Evolutionary conservation across 2,329 filamentous ascomycete genomes (phyloP).

Genomic region (Alternaria triticina): DNA sequence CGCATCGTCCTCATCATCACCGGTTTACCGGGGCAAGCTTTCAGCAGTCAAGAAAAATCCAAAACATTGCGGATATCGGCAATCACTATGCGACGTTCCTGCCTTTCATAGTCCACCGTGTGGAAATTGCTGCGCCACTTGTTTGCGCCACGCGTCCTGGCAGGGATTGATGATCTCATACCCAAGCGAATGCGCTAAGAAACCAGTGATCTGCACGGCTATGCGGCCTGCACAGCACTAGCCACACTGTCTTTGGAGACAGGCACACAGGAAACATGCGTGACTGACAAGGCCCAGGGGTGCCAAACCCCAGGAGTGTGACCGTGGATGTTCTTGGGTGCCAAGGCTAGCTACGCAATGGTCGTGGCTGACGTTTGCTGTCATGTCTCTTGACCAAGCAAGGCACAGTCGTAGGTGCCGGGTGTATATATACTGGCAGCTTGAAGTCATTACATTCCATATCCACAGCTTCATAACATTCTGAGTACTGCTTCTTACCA

Average conservation of each 20-base stretch:
- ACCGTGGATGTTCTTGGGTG: background rate
- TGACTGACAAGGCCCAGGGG: conserved; percentile 13
- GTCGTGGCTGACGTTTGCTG: conserved; percentile 22
- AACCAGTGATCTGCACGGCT: conserved; percentile 6
- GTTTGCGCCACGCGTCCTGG: conserved; percentile 4
- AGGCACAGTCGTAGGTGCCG: background rate
- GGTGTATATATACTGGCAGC: conserved; percentile 4
- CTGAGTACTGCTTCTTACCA: background rate
- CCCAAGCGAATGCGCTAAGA: conserved; percentile 5
- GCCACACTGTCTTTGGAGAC: conserved; percentile 4
- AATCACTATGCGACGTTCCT: background rate
- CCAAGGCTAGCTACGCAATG: conserved; percentile 12
- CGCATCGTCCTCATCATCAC: background rate
- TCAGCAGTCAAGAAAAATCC: background rate
- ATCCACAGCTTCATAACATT: background rate
- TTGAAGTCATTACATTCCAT: background rate
- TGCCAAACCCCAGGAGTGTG: conserved; percentile 2
- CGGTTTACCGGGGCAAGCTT: background rate
- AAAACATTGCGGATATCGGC: background rate
- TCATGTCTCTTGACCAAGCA: background rate
- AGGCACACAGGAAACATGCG: background rate
- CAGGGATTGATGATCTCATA: conserved; percentile 4
- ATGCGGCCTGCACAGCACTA: conserved; percentile 9
- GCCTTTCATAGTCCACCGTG: background rate
- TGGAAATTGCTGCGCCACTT: conserved; percentile 3